Evolutionary conservation across 2,329 filamentous ascomycete species (phyloP), one percentile per base, ranked within the genome.

Genomic region (Colletotrichum lini): DNA sequence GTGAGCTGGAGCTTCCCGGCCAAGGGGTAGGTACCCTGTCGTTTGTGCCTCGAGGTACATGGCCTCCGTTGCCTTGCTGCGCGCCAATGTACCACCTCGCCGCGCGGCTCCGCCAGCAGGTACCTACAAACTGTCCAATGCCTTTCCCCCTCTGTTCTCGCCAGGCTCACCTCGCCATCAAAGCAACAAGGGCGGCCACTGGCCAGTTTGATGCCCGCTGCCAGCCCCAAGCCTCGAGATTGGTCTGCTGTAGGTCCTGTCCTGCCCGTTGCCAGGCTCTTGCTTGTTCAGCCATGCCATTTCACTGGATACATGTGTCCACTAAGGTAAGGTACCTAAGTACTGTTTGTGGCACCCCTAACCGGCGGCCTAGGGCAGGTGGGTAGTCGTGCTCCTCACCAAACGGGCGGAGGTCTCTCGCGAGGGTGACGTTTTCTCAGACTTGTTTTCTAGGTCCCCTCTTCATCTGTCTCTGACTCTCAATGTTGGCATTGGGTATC

Each of bases 161-260:
- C 58, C 45, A 61, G 58, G 58, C 58, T 61, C 47, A 26, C 58
- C 58, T 61, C 58, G 58, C 58, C 58, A 61, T 45, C 58, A 61
- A 61, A 61, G 30, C 58, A 53, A 18, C 63, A 58, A 60, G 54
- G 54, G 53, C 63, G 60, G 44, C 63, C 44, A 38, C 49, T 58
- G 60, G 44, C 63, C 44, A 38, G 58, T 58, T 62, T 47, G 18
- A 52, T 54, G 66, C 47, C 67, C 63, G 50, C 67, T 35, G 45
- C 63, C 47, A 30, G 54, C 63, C 67, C 56, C 54, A 58, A 61
- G 21, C 61, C n/a, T 38, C 40, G 21, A 42, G 66, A 69, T 69
- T 58, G 66, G 60, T 23, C 52, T 45, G 45, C 52, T 47, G 47
- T 23, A 65, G 47, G 59, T 23, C 61, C 63, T n/a, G 35, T 40